Percentiles rank a stretch among this genome's conserved stretches.
Evolutionary conservation across 805 yeast genomes (phyloP).

Genomic region (Clavispora phyllophila): DNA sequence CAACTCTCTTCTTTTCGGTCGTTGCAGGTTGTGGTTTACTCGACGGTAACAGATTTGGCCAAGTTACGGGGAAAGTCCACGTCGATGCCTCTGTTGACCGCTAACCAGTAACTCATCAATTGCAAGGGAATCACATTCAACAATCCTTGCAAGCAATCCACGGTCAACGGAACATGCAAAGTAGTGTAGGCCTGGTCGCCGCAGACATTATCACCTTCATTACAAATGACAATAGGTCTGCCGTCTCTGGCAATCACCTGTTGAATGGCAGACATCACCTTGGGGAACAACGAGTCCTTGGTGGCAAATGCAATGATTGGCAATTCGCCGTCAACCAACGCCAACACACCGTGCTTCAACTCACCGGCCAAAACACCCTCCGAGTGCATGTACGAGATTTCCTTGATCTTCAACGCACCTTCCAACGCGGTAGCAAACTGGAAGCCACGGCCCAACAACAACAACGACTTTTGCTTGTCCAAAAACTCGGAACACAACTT

Average conservation of each 20-base stretch:
- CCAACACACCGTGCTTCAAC: slow-evolving; percentile 96
- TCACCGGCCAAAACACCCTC: slow-evolving; percentile 99
- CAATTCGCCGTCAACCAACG: slow-evolving; percentile 87
- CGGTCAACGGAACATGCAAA: slow-evolving; percentile 89
- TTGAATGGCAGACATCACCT: slow-evolving; percentile 90
- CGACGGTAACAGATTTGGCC: slow-evolving; percentile 98
- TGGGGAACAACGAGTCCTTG: slow-evolving; percentile 92
- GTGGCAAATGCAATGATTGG: slow-evolving; percentile 97
- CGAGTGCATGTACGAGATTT: slow-evolving; percentile 97
- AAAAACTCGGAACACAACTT: slow-evolving; percentile 66
- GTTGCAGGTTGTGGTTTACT: slow-evolving; percentile 34
- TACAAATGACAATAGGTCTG: slow-evolving; percentile 88
- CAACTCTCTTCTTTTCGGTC: not conserved
- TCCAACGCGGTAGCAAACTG: slow-evolving; percentile 96
- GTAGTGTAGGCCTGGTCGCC: slow-evolving; percentile 57
- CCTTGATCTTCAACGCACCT: slow-evolving; percentile 97
- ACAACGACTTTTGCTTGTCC: slow-evolving; percentile 77
- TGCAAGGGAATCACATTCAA: slow-evolving; percentile 92
- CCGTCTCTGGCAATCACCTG: slow-evolving; percentile 98
- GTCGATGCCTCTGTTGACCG: slow-evolving; percentile 89
- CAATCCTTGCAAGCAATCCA: slow-evolving; percentile 96
- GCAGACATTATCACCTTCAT: slow-evolving; percentile 68
- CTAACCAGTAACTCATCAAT: slow-evolving; percentile 94
- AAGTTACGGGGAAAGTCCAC: slow-evolving; percentile 98
- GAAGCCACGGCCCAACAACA: slow-evolving; percentile 94